Evolutionary conservation across 1,284 basidiomycete genomes (phyloP), one percentile per base, ranked within the genome.

Genomic region (Serendipita sp.): DNA sequence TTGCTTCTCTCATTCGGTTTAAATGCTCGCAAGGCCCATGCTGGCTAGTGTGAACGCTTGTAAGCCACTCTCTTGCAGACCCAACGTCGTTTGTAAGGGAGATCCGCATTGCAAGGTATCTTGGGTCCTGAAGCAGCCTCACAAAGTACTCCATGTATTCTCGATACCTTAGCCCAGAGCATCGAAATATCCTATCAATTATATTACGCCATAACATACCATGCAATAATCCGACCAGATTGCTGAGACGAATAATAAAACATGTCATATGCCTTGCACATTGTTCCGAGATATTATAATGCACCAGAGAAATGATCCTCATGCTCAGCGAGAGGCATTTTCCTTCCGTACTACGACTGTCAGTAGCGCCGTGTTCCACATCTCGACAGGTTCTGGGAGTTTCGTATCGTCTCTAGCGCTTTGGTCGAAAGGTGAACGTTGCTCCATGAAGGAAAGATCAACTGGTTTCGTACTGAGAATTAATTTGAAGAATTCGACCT

Each of bases 401-500:
- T 6, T 5, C 47, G 8, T 8, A 17, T 17, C 8, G 60, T 71
- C 43, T 15, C 47, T 30, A 6, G 17, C 8, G n/a, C 47, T 17
- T 22, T 49, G 6, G 29, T 69, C 66, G 61, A 72, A 72, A 2
- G 70, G 69, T 22, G 69, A 68, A 0, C 68, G 66, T 50, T 71
- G 72, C 1, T 30, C 35, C 32, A 73, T 66, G 50, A 63, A 68
- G 8, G 60, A 50, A 34, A 72, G 67, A 62, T 70, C 69, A 17
- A 67, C 63, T 0, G 70, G 71, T 1, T 65, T 61, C 2, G 71
- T 71, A 17, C 72, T 68, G 41, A 74, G 62, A 60, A 72, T 74
- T 30, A 74, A 64, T 49, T 73, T 73, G 65, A 74, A 72, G 61
- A 72, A 72, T 8, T 72, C 73, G 4, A 74, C 66, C 53, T 74